phyloP scores from a whole-genome alignment of 345 rosid species.

The Noccaea caerulescens region DNA sequence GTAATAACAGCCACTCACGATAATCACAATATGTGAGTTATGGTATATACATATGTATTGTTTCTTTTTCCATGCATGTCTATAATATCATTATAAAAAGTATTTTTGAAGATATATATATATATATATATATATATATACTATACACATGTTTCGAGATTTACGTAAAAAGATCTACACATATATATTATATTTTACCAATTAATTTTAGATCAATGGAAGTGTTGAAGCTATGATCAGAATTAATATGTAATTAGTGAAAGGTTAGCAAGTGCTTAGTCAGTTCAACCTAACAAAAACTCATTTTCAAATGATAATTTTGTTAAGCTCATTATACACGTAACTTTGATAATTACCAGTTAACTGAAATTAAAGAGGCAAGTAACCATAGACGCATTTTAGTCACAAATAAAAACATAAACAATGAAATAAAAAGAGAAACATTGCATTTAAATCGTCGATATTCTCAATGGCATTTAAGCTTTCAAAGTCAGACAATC shows the following conservation, averaged over 20 bases:
- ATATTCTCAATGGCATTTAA: conserved; percentile 25
- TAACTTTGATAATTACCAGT: background rate
- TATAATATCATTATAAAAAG: background rate
- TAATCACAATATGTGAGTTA: conserved; percentile 14
- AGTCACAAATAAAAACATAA: background rate
- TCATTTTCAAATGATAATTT: background rate
- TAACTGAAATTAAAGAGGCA: too few species aligned
- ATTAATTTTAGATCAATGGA: background rate
- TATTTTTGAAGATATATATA: too few species aligned
- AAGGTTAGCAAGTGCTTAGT: background rate
- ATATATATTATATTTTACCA: background rate
- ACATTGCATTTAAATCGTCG: conserved; percentile 29
- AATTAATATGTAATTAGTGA: background rate
- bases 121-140: background rate
- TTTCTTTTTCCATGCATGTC: conserved; percentile 7
- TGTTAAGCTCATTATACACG: background rate
- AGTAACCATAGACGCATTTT: background rate
- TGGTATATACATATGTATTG: background rate
- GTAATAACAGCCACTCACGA: conserved; percentile 33
- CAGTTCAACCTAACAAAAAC: background rate
- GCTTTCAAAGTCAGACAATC: conserved; percentile 24
- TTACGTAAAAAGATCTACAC: conserved; percentile 1
- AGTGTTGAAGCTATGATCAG: background rate
- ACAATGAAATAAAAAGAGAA: background rate
- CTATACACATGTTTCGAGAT: background rate